A percentile compares a stretch with the other conserved stretches of the same genome.
Evolutionary conservation across 345 rosid species (phyloP).

Genomic region (Pistacia vera): DNA sequence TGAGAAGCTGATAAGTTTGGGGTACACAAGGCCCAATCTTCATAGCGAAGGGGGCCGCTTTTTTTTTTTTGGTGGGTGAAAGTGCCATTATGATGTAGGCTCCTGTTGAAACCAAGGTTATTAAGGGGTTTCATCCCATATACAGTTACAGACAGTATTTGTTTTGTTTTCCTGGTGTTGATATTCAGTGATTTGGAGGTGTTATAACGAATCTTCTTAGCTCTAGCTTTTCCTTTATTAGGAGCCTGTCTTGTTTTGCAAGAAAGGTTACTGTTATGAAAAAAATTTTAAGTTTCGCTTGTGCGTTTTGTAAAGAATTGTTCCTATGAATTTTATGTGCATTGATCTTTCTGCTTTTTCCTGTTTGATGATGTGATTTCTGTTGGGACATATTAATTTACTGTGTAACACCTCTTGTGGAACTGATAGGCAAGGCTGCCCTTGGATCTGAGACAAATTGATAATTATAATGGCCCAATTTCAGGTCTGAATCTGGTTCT

Average conservation of each 20-base stretch:
- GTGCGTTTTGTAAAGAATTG: not conserved
- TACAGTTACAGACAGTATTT: not conserved
- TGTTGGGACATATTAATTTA: not conserved
- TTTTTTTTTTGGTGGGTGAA: not conserved
- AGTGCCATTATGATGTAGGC: not conserved
- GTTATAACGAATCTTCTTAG: not conserved
- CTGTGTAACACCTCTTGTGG: not conserved
- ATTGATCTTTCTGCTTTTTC: not conserved
- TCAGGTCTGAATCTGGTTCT: too few relatives aligned
- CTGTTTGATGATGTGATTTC: not conserved
- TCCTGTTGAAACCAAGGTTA: not conserved
- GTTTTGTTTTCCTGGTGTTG: not conserved
- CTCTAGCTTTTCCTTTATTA: not conserved
- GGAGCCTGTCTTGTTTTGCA: not conserved
- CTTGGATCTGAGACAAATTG: not conserved
- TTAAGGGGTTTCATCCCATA: not conserved
- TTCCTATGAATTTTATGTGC: not conserved
- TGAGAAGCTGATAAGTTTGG: conserved; percentile 69
- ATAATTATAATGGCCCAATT: not conserved
- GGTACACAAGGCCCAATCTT: conserved; percentile 53
- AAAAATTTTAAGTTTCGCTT: conserved; percentile 1
- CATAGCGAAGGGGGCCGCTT: not conserved
- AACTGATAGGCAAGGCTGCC: not conserved
- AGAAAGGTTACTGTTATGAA: not conserved
- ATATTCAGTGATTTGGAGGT: not conserved